Conservation (phyloP, 148 eudicot genomes). For the Diospyros kaki region DNA sequence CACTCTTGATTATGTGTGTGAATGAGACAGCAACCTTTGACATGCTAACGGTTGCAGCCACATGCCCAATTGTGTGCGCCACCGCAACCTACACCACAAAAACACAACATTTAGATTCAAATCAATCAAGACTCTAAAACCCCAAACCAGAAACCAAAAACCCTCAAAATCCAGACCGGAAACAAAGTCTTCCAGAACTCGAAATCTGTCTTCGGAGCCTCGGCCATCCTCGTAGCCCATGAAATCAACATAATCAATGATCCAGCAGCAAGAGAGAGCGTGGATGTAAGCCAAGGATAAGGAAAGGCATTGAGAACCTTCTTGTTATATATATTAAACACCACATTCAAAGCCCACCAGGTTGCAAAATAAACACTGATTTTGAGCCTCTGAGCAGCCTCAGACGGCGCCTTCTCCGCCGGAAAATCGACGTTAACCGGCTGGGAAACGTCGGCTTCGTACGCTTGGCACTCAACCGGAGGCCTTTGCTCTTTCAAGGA, state of each 20-base stretch:
- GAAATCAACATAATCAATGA: conserved; percentile 60
- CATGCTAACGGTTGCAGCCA: conserved; percentile 24
- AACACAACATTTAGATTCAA: background rate
- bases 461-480: conserved; percentile 37
- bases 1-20: conserved; percentile 27
- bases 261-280: conserved; percentile 71
- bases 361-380: conserved; percentile 58
- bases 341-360: conserved; percentile 76
- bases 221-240: conserved; percentile 56
- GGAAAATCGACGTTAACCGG: conserved; percentile 40
- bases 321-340: conserved; percentile 66
- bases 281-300: conserved; percentile 67
- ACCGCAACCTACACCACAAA: conserved; percentile 15
- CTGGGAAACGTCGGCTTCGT: conserved; percentile 42
- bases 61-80: conserved; percentile 25
- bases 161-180: conserved; percentile 38
- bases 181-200: conserved; percentile 57
- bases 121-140: background rate
- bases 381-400: conserved; percentile 43
- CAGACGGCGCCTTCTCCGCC: conserved; percentile 15
- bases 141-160: background rate
- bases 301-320: conserved; percentile 77
- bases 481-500: conserved; percentile 4
- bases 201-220: conserved; percentile 49
- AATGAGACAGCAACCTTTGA: conserved; percentile 25